A percentile compares a stretch with the other conserved stretches of the same genome.
These are phyloP conservation scores for Naganishia vishniacii DNA, from an alignment of 768 basidiomycete genomes.

Conservation along the genomic window DNA sequence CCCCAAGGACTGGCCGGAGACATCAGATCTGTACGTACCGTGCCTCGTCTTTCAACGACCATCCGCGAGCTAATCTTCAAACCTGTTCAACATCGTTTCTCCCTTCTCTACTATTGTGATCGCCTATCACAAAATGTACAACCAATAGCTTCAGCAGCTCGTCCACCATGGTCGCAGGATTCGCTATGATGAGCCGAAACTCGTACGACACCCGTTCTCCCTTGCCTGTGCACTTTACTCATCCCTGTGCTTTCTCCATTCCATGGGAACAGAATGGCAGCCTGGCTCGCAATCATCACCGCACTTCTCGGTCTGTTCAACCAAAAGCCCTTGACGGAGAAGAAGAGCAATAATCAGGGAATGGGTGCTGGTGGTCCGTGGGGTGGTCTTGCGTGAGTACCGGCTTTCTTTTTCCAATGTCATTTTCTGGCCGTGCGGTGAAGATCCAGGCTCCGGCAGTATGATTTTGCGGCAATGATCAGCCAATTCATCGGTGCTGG, in stretches of 20 bases:
- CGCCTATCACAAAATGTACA: too few relatives aligned
- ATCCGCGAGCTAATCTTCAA: too few relatives aligned
- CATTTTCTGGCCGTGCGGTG: background rate
- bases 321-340: conserved; percentile 23
- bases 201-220: background rate
- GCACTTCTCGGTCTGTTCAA: conserved; percentile 23
- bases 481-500: too few relatives aligned
- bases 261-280: conserved; percentile 20
- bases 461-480: too few relatives aligned
- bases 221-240: too few relatives aligned
- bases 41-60: too few relatives aligned
- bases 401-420: background rate
- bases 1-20: conserved; percentile 19
- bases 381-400: conserved; percentile 21
- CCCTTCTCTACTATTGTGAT: too few relatives aligned
- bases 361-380: conserved; percentile 14
- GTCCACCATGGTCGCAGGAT: conserved; percentile 8
- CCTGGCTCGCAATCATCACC: conserved; percentile 23
- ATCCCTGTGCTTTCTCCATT: too few relatives aligned
- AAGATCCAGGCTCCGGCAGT: too few relatives aligned
- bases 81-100: too few relatives aligned
- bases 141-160: conserved; percentile 1
- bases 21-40: conserved; percentile 19
- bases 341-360: conserved; percentile 9
- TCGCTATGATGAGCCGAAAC: conserved; percentile 12